Evolutionary conservation across 2,329 filamentous ascomycete genomes (phyloP), one percentile per base, ranked within the genome.

Genomic region (Ophiostoma ulmi): DNA sequence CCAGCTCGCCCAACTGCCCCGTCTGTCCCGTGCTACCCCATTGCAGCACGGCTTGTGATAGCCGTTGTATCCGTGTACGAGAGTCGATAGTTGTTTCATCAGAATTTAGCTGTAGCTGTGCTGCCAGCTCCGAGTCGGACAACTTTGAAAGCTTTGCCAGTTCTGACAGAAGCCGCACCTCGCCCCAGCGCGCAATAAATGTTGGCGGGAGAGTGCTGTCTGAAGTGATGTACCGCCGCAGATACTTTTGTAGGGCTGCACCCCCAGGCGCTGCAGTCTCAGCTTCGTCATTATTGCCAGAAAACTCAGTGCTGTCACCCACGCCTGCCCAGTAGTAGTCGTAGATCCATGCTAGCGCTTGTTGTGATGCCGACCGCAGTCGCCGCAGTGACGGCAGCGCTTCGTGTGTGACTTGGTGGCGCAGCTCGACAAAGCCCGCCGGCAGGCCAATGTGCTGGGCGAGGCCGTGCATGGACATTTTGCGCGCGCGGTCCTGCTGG

Each of bases 391-490:
- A 89, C 0, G 94, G 94, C 71, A 97, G 82, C 77, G 93, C 91
- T 79, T 96, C 92, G 78, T 98, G 94, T 58, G 93, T 96, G 63
- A 91, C 92, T 80, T 96, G 91, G 78, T 97, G 94, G 65, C 94
- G 87, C 72, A 96, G 83, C 82, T 97, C 93, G 70, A 97, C 93
- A 79, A 97, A 96, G 0, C 90, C 90, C 0, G 90, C 88, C 0
- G 91, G 90, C 71, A 93, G 80, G 0, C 87, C 88, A 71, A 92
- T 87, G 55, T 84, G 87, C 78, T 87, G 88, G 72, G 90, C 90
- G 35, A 90, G 83, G 61, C 86, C 84, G 79, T 91, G 90, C 91
- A 93, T 93, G 80, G 85, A 90, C 81, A 85, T 85, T 81, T 87
- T 92, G 78, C 82, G 85, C 77, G 82, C 85, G 77, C 86, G 88